Evolutionary conservation across 352 stramenopile genomes (phyloP).

Genomic region (Phytophthora capsici): DNA sequence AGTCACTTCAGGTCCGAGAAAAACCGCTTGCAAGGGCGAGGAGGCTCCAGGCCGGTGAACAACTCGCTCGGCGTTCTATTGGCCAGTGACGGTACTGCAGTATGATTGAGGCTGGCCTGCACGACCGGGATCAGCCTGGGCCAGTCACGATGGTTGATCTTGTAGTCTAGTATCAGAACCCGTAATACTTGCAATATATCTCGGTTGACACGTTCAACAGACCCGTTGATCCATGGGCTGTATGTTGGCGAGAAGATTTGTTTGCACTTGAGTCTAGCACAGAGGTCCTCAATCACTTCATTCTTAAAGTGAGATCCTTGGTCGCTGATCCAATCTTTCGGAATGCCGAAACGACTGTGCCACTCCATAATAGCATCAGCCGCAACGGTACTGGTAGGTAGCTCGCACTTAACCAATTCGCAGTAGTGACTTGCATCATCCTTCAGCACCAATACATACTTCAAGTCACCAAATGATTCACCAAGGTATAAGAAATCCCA

Average conservation of each 20-base stretch:
- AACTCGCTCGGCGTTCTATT: slow-evolving; percentile 22
- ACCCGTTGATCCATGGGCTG: slow-evolving; percentile 43
- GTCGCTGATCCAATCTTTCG: slow-evolving; percentile 40
- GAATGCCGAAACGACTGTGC: slow-evolving; percentile 34
- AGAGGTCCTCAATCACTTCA: slow-evolving; percentile 29
- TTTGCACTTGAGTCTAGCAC: slow-evolving; percentile 21
- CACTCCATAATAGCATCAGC: slow-evolving; percentile 35
- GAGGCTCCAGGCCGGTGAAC: slow-evolving; percentile 19
- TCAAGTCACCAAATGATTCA: neutral
- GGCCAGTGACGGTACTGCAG: neutral
- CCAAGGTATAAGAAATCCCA: too few species aligned
- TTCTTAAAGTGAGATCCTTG: slow-evolving; percentile 41
- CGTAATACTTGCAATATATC: too few species aligned
- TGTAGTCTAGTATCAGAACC: slow-evolving; percentile 35
- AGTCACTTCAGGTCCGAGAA: neutral
- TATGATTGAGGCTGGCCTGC: slow-evolving; percentile 42
- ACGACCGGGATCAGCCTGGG: slow-evolving; percentile 31
- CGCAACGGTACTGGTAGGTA: slow-evolving; percentile 16
- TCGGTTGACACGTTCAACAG: too few species aligned
- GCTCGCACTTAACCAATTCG: slow-evolving; percentile 34
- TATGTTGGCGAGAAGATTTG: slow-evolving; percentile 39
- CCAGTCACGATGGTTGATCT: slow-evolving; percentile 32
- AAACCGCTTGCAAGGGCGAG: slow-evolving; percentile 11
- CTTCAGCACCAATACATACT: slow-evolving; percentile 23
- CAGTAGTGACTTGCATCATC: slow-evolving; percentile 37